Evolutionary conservation across 129 eudicot genomes (phyloP), one percentile per base, ranked within the genome.

Genomic region (Mikania micrantha): DNA sequence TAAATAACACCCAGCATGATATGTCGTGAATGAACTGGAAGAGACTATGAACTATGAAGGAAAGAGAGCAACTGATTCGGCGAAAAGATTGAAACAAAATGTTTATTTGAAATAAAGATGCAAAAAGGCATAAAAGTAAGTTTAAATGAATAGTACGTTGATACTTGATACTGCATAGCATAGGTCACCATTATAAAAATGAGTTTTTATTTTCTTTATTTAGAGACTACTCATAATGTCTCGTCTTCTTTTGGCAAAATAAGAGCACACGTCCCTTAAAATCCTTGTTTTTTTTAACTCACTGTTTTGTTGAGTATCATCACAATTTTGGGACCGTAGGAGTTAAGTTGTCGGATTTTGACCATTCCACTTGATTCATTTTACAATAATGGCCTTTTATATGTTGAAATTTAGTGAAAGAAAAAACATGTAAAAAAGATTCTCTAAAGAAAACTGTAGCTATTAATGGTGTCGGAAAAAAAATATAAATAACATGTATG

Each of bases 331-430:
- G 78, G 78, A 73, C 78, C 78, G 56, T 73, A 17, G 32, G 64
- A 73, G 53, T 63, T 73, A 64, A 36, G 71, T 63, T 73, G 78
- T 73, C 78, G 71, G 70, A 27, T 73, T 73, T 73, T 73, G 78
- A 73, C 78, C 78, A 64, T 64, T 52, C 78, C 78, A 64, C 78
- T 52, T 41, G 39, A 49, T 48, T 73, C 45, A 9, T 61, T 11
- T 15, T 60, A 1, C 17, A 60, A 32, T 60, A 60, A 32, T 53
- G 0, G 11, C 17, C 1, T 53, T 24, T n/a, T n/a, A n/a, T 53
- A 53, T 60, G 66, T n/a, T 34, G 8, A 60, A 29, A 16, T 60
- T 60, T 60, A n/a, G 44, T 60, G 44, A 25, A 60, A 59, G 7
- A 59, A 31, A 15, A 27, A n/a, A 52, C 28, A 52, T 52, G 29